phyloP scores from a whole-genome alignment of 78 protist species.

The Emiliania huxleyi region DNA sequence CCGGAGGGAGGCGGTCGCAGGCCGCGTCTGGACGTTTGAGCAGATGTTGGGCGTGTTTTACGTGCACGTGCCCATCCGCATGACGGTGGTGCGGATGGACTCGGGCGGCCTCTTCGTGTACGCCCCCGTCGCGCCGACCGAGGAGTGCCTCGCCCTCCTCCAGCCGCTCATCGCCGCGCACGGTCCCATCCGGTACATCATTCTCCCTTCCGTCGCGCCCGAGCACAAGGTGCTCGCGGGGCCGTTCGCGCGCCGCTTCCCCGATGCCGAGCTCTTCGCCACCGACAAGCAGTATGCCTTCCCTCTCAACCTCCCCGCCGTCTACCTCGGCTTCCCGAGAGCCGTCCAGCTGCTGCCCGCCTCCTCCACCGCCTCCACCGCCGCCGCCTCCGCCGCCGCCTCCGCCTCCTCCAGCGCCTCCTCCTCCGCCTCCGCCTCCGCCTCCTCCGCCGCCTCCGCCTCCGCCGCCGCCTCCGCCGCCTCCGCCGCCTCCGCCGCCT shows the following conservation, averaged over 20 bases:
- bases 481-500: too few species aligned
- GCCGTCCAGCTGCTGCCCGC: too few species aligned
- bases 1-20: neutral
- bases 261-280: neutral
- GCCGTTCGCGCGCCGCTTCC: conserved; percentile 16
- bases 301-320: neutral
- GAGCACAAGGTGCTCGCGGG: conserved; percentile 27
- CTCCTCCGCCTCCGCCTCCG: too few species aligned
- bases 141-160: conserved; percentile 14
- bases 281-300: conserved; percentile 19
- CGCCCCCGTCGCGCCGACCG: conserved; percentile 40
- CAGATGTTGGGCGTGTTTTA: neutral
- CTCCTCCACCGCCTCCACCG: too few species aligned
- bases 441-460: too few species aligned
- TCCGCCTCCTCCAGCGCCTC: too few species aligned
- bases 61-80: conserved; percentile 17
- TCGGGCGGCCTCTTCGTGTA: conserved; percentile 26
- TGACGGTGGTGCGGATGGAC: neutral
- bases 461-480: too few species aligned
- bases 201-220: neutral
- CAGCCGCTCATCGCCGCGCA: neutral
- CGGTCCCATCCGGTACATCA: conserved; percentile 5
- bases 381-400: too few species aligned
- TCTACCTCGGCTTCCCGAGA: conserved; percentile 11
- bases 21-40: neutral